Evolutionary conservation across 805 yeast genomes (phyloP).

Genomic region (Candida anglica): DNA sequence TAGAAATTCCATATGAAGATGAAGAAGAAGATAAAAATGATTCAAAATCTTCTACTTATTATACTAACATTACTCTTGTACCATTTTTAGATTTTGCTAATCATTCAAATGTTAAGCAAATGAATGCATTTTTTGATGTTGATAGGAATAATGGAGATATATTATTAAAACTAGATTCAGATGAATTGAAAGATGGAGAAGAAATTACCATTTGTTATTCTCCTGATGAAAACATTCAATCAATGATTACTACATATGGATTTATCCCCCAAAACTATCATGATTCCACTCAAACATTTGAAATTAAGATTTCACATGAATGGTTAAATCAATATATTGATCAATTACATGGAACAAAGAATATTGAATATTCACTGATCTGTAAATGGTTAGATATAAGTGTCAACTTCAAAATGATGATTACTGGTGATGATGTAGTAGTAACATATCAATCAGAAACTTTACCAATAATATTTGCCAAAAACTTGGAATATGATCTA

Average conservation of each 20-base stretch:
- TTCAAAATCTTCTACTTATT: no score
- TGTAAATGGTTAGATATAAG: slow-evolving; percentile 26
- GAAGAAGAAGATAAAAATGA: slow-evolving; percentile 62
- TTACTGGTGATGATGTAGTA: slow-evolving; percentile 7
- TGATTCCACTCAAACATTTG: slow-evolving; percentile 11
- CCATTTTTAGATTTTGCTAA: slow-evolving; percentile 69
- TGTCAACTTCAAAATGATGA: slow-evolving; percentile 22
- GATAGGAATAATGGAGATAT: slow-evolving; percentile 39
- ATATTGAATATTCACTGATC: slow-evolving; percentile 8
- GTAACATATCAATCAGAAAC: slow-evolving; percentile 14
- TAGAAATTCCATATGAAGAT: slow-evolving; percentile 57
- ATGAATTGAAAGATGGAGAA: slow-evolving; percentile 5
- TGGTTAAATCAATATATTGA: slow-evolving; percentile 8
- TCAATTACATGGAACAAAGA: slow-evolving; percentile 7
- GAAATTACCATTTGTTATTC: slow-evolving; percentile 25
- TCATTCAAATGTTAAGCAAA: slow-evolving; percentile 38
- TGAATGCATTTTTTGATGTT: slow-evolving; percentile 60
- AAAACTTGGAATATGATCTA: slow-evolving; percentile 75
- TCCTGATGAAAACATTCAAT: slow-evolving; percentile 16
- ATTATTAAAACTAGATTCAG: slow-evolving; percentile 55
- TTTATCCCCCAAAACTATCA: slow-evolving; percentile 19
- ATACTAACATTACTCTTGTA: slow-evolving; percentile 49
- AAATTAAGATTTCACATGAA: slow-evolving; percentile 5
- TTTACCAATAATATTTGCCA: slow-evolving; percentile 34
- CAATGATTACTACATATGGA: slow-evolving; percentile 27